Percentiles rank a stretch among this genome's conserved stretches.
These are phyloP conservation scores for Lachancea waltii DNA, from an alignment of 805 yeast species.

Conservation along the genomic window DNA sequence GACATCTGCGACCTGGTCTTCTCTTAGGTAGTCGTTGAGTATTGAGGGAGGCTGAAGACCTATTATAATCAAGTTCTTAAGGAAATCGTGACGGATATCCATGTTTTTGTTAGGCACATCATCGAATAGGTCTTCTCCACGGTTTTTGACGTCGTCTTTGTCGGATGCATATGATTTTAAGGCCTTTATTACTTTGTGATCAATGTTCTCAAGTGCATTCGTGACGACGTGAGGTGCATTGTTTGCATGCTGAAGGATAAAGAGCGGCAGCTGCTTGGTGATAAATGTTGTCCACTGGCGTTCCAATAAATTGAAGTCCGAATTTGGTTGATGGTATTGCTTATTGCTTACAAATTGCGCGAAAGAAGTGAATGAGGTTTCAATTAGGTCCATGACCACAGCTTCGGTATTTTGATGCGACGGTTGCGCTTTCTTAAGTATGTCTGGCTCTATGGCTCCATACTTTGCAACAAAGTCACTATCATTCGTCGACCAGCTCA, in stretches of 20 bases:
- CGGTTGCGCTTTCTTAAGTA: slow-evolving; percentile 26
- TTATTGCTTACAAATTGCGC: slow-evolving; percentile 41
- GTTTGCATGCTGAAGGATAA: slow-evolving; percentile 32
- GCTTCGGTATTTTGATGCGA: slow-evolving; percentile 20
- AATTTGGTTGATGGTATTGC: slow-evolving; percentile 34
- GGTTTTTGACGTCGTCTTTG: slow-evolving; percentile 30
- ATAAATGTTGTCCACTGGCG: slow-evolving; percentile 43
- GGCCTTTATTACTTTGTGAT: slow-evolving; percentile 29
- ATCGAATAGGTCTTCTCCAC: slow-evolving; percentile 46
- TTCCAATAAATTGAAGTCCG: slow-evolving; percentile 30
- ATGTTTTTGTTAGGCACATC: slow-evolving; percentile 41
- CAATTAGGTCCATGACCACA: slow-evolving; percentile 26
- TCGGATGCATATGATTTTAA: slow-evolving; percentile 32
- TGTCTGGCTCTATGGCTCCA: slow-evolving; percentile 30
- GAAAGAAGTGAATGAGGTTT: slow-evolving; percentile 37
- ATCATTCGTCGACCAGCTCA: slow-evolving; percentile 32
- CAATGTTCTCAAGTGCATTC: slow-evolving; percentile 24
- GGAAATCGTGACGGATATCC: slow-evolving; percentile 47
- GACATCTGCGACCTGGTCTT: slow-evolving; percentile 35
- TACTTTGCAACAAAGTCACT: slow-evolving; percentile 29
- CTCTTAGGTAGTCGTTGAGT: slow-evolving; percentile 33
- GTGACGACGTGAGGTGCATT: slow-evolving; percentile 23
- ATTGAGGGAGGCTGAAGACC: slow-evolving; percentile 33
- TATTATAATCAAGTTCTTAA: slow-evolving; percentile 39
- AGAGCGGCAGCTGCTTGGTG: slow-evolving; percentile 40